phyloP scores from a whole-genome alignment of 148 eudicot species.

The Spergularia bocconei region DNA sequence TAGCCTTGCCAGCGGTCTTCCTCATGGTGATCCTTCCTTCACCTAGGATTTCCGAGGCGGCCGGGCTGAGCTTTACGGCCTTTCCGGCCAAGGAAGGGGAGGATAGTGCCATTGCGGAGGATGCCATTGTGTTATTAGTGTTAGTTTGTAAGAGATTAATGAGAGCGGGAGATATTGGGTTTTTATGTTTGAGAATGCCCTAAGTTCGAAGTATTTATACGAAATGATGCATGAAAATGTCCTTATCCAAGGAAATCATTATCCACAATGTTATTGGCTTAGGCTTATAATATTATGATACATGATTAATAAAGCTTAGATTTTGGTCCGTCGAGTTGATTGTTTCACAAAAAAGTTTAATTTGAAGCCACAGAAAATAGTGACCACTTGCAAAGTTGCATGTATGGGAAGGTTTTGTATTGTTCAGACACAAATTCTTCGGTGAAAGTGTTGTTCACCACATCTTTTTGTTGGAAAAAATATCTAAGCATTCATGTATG shows the following conservation, averaged over 20 bases:
- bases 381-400: not conserved
- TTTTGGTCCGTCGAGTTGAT: not conserved
- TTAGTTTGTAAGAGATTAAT: too few relatives aligned
- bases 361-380: conserved; percentile 1
- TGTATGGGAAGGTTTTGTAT: not conserved
- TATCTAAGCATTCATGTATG: too few relatives aligned
- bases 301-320: not conserved
- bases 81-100: conserved; percentile 36
- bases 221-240: not conserved
- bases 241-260: conserved; percentile 19
- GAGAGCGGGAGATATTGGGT: not conserved
- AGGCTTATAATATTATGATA: too few relatives aligned
- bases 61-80: conserved; percentile 22
- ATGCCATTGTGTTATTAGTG: conserved; percentile 21
- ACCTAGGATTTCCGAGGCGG: conserved; percentile 22
- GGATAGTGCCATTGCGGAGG: conserved; percentile 39
- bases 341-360: not conserved
- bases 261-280: conserved; percentile 19
- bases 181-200: not conserved
- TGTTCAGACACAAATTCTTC: not conserved
- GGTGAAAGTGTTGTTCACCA: not conserved
- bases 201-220: not conserved
- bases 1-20: conserved; percentile 22
- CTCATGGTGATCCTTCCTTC: conserved; percentile 34
- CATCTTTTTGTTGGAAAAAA: too few relatives aligned